phyloP scores from a whole-genome alignment of 768 basidiomycete genomes.

The Mycena indigotica region DNA sequence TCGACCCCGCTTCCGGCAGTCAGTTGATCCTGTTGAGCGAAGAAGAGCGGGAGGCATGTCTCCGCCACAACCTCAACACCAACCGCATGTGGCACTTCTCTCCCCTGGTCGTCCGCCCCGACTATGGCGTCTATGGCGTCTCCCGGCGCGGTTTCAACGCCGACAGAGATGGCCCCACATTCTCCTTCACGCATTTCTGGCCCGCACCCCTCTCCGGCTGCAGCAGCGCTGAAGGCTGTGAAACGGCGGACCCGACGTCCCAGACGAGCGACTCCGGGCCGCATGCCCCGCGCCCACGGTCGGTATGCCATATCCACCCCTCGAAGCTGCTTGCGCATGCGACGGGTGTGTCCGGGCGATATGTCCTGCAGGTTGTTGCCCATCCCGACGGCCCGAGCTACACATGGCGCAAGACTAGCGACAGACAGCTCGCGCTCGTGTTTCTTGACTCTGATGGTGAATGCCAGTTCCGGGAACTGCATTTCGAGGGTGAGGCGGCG shows the following conservation, averaged over 20 bases:
- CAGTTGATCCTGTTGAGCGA: too few species aligned
- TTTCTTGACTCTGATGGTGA: neutral
- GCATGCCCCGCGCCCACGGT: too few species aligned
- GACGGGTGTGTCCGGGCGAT: neutral
- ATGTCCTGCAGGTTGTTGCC: neutral
- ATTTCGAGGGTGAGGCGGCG: neutral
- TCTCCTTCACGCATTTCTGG: neutral
- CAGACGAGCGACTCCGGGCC: too few species aligned
- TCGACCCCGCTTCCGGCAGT: neutral
- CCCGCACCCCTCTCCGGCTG: too few species aligned
- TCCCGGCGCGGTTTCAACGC: neutral
- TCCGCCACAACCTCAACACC: neutral
- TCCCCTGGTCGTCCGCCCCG: neutral
- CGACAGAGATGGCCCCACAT: neutral
- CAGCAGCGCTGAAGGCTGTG: too few species aligned
- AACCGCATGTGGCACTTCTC: neutral
- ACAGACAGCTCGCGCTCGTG: neutral
- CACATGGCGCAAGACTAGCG: too few species aligned
- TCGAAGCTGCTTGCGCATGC: neutral
- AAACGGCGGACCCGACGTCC: neutral
- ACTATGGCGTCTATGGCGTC: neutral
- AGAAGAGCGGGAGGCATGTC: too few species aligned
- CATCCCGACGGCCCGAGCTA: neutral
- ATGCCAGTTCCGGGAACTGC: neutral
- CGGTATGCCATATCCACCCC: neutral